Conservation (phyloP, 1,284 basidiomycete species). For the Rhodotorula sp. region DNA sequence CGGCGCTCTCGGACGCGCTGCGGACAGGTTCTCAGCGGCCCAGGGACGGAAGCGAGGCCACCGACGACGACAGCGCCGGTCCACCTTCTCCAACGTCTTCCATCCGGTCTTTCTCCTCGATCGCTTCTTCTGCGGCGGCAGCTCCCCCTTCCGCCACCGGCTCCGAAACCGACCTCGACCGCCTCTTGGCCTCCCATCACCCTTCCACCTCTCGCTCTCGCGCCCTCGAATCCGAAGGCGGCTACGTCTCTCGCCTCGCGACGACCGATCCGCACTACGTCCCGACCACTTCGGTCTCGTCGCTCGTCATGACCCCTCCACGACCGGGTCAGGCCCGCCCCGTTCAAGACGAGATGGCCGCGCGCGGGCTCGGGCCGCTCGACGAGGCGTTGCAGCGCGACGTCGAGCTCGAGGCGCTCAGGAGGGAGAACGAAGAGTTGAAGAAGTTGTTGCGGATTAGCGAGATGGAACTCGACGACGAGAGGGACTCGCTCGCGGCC, state of each 20-base stretch:
- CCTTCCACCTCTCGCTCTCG: conserved; percentile 18
- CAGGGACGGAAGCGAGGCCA: background rate
- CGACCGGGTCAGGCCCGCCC: conserved; percentile 26
- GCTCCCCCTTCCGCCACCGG: background rate
- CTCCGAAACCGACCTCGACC: conserved; percentile 8
- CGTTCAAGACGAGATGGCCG: conserved; percentile 49
- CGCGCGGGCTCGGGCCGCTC: conserved; percentile 48
- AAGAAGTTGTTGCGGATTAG: conserved; percentile 50
- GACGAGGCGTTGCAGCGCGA: conserved; percentile 87
- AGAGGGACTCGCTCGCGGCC: background rate
- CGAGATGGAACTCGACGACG: conserved; percentile 51
- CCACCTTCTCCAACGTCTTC: conserved; percentile 16
- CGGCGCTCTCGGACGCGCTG: conserved; percentile 5
- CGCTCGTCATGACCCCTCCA: conserved; percentile 26
- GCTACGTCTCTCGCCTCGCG: conserved; percentile 32
- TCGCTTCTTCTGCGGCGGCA: background rate
- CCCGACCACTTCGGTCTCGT: conserved; percentile 37
- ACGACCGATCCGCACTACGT: conserved; percentile 28
- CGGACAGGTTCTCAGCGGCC: background rate
- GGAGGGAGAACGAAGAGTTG: conserved; percentile 75
- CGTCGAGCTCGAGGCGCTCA: conserved; percentile 72
- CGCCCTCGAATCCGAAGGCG: conserved; percentile 34
- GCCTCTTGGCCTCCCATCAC: conserved; percentile 28
- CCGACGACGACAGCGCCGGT: conserved; percentile 1
- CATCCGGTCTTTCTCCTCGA: conserved; percentile 9